A percentile compares a stretch with the other conserved stretches of the same genome.
These are phyloP conservation scores for Clonostachys rhizophaga DNA, from an alignment of 2,329 filamentous ascomycete species.

Conservation along the genomic window DNA sequence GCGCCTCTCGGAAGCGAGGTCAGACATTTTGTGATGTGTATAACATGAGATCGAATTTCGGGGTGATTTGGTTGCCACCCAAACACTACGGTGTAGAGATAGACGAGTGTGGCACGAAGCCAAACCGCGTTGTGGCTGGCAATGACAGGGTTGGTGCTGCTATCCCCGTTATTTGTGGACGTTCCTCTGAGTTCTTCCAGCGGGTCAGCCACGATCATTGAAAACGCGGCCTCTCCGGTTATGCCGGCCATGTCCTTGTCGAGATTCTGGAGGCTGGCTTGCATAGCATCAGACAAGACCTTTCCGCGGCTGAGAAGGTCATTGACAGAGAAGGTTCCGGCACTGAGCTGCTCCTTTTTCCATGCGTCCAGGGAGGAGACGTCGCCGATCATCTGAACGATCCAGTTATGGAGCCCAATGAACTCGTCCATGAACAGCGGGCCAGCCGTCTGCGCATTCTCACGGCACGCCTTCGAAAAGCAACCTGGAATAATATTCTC, in stretches of 20 bases:
- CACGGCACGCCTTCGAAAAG: conserved; percentile 3
- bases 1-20: conserved; percentile 17
- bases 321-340: conserved; percentile 35
- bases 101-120: conserved; percentile 41
- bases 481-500: conserved; percentile 26
- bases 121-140: conserved; percentile 31
- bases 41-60: conserved; percentile 29
- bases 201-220: conserved; percentile 11
- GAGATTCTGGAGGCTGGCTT: conserved; percentile 2
- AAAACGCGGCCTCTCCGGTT: conserved; percentile 8
- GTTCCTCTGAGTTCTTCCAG: conserved; percentile 10
- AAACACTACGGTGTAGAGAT: conserved; percentile 40
- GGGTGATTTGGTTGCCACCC: conserved; percentile 44
- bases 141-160: conserved; percentile 4
- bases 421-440: conserved; percentile 42
- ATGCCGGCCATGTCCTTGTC: conserved; percentile 1
- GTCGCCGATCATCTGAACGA: conserved; percentile 46
- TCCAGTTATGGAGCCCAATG: conserved; percentile 53
- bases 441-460: conserved; percentile 12
- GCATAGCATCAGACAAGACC: conserved; percentile 30
- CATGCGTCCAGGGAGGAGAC: conserved; percentile 48
- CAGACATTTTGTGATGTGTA: conserved; percentile 25
- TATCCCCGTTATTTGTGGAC: too few species aligned
- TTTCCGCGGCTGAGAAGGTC: conserved; percentile 40
- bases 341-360: conserved; percentile 42